Evolutionary conservation across 768 basidiomycete species (phyloP), one percentile per base, ranked within the genome.

Genomic region (Boletus vermiculosoides): DNA sequence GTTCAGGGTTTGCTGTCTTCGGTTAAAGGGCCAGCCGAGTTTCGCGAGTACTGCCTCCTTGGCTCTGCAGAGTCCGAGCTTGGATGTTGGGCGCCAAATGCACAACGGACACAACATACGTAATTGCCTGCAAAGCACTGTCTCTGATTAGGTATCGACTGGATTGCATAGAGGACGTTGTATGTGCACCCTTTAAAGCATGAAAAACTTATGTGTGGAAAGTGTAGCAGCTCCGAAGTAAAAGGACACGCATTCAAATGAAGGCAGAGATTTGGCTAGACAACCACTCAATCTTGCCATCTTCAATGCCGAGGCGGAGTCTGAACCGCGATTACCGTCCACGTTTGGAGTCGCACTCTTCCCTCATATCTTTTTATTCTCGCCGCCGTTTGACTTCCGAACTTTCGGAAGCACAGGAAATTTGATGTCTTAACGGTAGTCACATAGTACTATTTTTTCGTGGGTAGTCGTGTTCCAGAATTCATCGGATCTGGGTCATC

Each of bases 41-140:
- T 20, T 42, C 16, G 58, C 39, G 31, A 48, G 16, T 18, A 23
- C 18, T 7, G 46, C 20, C 31, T 25, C 33, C 40, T 55, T 60
- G 39, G 52, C 40, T 53, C 61, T 60, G 55, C 59, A 55, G 59
- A 47, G n/a, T 25, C 25, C 25, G 25, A 4, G 25, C 22, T 36
- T 42, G 36, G 34, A 30, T 41, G 51, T 13, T 20, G 8, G 30
- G 37, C 15, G 37, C 16, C 37, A 7, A 18, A 9, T 39, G 37
- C 37, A 39, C 37, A 18, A 20, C n/a, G 4, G 7, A 10, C 20
- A 20, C 20, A 40, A 5, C n/a, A 40, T 12, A 9, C 20, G 3
- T 9, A 20, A 11, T 20, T 12, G 20, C 20, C 4, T 5, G n/a
- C 22, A 11, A 10, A 5, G 18, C 9, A 20, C 12, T 22, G 18